These are phyloP conservation scores for Metschnikowia drakensbergensis DNA, from an alignment of 805 yeast species.

Conservation along the genomic window DNA sequence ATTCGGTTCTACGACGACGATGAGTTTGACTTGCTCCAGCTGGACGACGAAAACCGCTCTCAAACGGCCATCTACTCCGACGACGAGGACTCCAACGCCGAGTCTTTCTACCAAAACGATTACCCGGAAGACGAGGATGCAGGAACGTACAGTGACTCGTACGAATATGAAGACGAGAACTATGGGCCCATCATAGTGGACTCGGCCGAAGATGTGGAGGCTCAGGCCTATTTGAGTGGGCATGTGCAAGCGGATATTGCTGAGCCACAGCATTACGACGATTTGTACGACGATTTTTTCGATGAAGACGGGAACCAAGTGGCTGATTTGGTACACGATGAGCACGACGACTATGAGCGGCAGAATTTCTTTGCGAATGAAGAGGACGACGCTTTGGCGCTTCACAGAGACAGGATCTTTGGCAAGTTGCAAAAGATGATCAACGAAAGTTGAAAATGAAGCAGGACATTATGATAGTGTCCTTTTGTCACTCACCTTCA, in stretches of 20 bases:
- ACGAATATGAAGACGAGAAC: constrained; percentile 15
- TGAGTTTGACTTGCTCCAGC: constrained; percentile 36
- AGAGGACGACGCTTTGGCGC: constrained; percentile 56
- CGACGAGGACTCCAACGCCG: constrained; percentile 87
- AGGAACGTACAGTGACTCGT: constrained; percentile 17
- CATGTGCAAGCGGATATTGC: constrained; percentile 19
- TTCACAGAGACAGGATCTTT: constrained; percentile 61
- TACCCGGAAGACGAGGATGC: constrained; percentile 94
- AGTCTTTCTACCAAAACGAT: constrained; percentile 86
- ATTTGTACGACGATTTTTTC: constrained; percentile 21
- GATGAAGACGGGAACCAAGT: constrained; percentile 35
- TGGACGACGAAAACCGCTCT: constrained; percentile 37
- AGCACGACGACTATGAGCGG: constrained; percentile 27
- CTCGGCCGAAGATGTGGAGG: constrained; percentile 13
- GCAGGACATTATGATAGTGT: background rate
- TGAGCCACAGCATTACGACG: constrained; percentile 17
- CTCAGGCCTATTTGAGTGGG: constrained; percentile 17
- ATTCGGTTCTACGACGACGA: constrained; percentile 55
- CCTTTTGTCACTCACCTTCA: too few species aligned
- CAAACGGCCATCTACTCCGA: constrained; percentile 42
- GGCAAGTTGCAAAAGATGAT: constrained; percentile 55
- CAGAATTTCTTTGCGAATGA: constrained; percentile 57
- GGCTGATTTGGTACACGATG: constrained; percentile 21
- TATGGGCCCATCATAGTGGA: constrained; percentile 14
- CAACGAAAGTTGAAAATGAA: constrained; percentile 27